These are phyloP conservation scores for Botrytis aclada DNA, from an alignment of 2,329 filamentous ascomycete species.

Conservation along the genomic window DNA sequence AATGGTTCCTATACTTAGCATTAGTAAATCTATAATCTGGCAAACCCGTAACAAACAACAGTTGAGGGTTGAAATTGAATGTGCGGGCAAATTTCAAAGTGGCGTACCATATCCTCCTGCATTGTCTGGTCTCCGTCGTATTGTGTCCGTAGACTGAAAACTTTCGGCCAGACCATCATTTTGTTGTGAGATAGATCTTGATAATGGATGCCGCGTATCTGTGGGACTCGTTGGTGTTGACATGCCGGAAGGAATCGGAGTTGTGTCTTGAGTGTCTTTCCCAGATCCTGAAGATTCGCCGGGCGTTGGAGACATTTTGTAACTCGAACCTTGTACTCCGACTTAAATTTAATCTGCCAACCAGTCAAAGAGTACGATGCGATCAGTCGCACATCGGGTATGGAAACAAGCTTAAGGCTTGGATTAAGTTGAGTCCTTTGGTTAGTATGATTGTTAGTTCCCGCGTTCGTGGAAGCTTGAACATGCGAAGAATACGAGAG, in stretches of 20 bases:
- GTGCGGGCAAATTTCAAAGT: neutral
- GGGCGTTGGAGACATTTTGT: slow-evolving; percentile 27
- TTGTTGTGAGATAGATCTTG: slow-evolving; percentile 31
- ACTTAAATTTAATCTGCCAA: neutral
- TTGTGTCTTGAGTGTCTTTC: slow-evolving; percentile 22
- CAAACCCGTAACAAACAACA: neutral
- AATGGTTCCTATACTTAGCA: slow-evolving; percentile 31
- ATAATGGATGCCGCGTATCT: slow-evolving; percentile 46
- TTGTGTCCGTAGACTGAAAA: slow-evolving; percentile 58
- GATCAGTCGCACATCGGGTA: slow-evolving; percentile 17
- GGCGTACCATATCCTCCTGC: slow-evolving; percentile 51
- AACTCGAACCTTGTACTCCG: neutral
- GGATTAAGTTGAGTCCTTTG: neutral
- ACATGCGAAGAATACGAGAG: slow-evolving; percentile 16
- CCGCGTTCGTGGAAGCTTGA: slow-evolving; percentile 12
- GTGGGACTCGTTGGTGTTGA: slow-evolving; percentile 46
- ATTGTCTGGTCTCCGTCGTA: slow-evolving; percentile 54
- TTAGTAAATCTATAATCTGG: neutral
- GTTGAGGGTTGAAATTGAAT: neutral
- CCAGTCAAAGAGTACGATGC: neutral
- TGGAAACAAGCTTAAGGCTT: slow-evolving; percentile 9
- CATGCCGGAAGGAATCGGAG: slow-evolving; percentile 28
- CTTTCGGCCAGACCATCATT: slow-evolving; percentile 52
- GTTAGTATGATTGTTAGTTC: slow-evolving; percentile 12
- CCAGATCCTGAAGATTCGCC: slow-evolving; percentile 21